Evolutionary conservation across 768 basidiomycete genomes (phyloP), one percentile per base, ranked within the genome.

Genomic region (Coprinopsis strossmayeri): DNA sequence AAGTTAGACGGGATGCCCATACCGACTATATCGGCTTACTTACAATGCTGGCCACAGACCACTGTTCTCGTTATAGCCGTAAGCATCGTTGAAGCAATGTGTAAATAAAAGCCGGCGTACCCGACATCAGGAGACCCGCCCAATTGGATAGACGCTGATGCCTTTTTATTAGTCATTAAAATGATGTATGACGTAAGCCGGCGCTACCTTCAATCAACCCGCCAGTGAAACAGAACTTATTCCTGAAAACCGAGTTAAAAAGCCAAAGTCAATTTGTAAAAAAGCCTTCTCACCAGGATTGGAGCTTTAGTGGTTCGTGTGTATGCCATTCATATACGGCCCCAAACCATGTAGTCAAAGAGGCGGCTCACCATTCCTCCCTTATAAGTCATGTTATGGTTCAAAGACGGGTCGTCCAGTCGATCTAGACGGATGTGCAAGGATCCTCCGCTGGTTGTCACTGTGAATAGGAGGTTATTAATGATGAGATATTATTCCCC

Each of bases 301-400:
- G 66, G 23, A 67, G 38, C 65, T 65, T 41, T 12, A 82, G 53
- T 69, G 68, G 20, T 45, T 17, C n/a, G n/a, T n/a, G n/a, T n/a
- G n/a, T n/a, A n/a, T n/a, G n/a, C n/a, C n/a, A n/a, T n/a, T n/a
- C n/a, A n/a, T n/a, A n/a, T n/a, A n/a, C n/a, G n/a, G n/a, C n/a
- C n/a, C n/a, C n/a, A n/a, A n/a, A n/a, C n/a, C n/a, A n/a, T n/a
- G n/a, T n/a, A n/a, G n/a, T n/a, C n/a, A n/a, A n/a, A n/a, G n/a
- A n/a, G n/a, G n/a, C n/a, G 91, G 74, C 39, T 81, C 25, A 52
- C 64, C 81, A 59, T 66, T 73, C 86, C 91, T 47, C 84, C 86
- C 64, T 81, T 67, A 62, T 88, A 98, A 63, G 92, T 89, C 51
- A 98, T 72, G 56, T 89, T 77, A 60, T 96, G 54, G 21, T 55